These are phyloP conservation scores for Fusarium palustre DNA, from an alignment of 2,329 filamentous ascomycete genomes.

Conservation along the genomic window DNA sequence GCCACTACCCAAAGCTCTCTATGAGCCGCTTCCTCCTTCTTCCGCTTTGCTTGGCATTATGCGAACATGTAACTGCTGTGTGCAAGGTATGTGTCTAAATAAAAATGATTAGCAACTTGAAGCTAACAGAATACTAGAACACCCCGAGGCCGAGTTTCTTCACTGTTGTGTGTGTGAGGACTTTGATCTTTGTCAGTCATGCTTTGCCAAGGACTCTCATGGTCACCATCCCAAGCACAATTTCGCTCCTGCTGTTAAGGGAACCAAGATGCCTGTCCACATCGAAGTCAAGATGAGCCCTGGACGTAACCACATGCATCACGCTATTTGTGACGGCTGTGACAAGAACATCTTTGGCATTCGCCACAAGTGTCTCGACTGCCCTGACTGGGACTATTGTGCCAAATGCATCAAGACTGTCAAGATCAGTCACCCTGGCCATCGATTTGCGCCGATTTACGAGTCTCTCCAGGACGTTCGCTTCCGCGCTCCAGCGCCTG, in stretches of 20 bases:
- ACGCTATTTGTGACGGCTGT: conserved; percentile 94
- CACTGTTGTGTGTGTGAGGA: conserved; percentile 88
- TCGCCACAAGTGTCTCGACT: conserved; percentile 96
- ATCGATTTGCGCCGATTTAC: conserved; percentile 91
- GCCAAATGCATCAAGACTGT: conserved; percentile 77
- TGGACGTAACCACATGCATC: conserved; percentile 84
- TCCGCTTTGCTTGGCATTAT: conserved; percentile 51
- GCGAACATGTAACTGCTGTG: conserved; percentile 77
- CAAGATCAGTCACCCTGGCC: conserved; percentile 77
- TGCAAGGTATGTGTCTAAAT: conserved; percentile 53
- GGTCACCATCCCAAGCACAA: conserved; percentile 91
- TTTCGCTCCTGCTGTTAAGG: conserved; percentile 76
- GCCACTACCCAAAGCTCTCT: conserved; percentile 35
- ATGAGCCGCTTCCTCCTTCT: conserved; percentile 37
- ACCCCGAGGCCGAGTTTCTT: conserved; percentile 82
- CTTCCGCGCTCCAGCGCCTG: conserved; percentile 50
- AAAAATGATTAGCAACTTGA: neutral
- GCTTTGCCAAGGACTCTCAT: conserved; percentile 80
- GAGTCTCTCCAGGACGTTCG: conserved; percentile 66
- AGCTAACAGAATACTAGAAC: conserved; percentile 59
- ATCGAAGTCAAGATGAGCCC: conserved; percentile 77
- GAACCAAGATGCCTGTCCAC: conserved; percentile 69
- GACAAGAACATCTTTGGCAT: conserved; percentile 88
- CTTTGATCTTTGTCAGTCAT: conserved; percentile 89
- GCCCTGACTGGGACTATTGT: conserved; percentile 98